These are phyloP conservation scores for Psidium guajava DNA, from an alignment of 345 rosid species.

Conservation along the genomic window DNA sequence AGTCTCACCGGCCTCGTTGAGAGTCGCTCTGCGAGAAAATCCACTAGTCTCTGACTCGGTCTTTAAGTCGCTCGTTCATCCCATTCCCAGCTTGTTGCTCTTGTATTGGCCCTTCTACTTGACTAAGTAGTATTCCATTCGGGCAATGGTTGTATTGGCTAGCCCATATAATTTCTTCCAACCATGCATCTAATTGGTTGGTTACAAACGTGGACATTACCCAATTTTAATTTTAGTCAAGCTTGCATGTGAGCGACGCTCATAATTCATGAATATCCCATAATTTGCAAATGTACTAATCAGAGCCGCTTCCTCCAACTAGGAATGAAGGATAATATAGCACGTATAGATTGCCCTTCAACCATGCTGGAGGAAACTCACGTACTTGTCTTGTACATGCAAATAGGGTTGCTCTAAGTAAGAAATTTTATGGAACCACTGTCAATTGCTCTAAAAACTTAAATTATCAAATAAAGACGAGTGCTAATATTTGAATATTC, in stretches of 20 bases:
- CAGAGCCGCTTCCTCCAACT: neutral
- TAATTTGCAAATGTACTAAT: neutral
- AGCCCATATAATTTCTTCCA: neutral
- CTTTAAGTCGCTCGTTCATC: neutral
- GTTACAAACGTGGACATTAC: neutral
- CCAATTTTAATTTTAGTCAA: neutral
- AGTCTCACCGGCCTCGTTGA: neutral
- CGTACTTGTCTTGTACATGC: neutral
- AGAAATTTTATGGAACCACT: no score
- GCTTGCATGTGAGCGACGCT: neutral
- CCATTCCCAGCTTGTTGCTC: constrained; percentile 4
- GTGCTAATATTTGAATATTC: no score
- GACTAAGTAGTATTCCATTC: constrained; percentile 10
- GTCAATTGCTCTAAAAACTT: no score
- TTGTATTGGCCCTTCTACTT: constrained; percentile 8
- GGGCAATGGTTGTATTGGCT: constrained; percentile 1
- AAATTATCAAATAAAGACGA: no score
- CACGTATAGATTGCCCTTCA: neutral
- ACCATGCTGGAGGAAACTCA: neutral
- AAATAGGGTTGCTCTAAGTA: neutral
- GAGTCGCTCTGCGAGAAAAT: neutral
- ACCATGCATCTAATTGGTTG: neutral
- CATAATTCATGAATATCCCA: neutral
- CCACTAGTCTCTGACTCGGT: neutral
- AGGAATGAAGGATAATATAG: neutral